Evolutionary conservation across 148 eudicot genomes (phyloP).

Genomic region (Agrostemma githago): DNA sequence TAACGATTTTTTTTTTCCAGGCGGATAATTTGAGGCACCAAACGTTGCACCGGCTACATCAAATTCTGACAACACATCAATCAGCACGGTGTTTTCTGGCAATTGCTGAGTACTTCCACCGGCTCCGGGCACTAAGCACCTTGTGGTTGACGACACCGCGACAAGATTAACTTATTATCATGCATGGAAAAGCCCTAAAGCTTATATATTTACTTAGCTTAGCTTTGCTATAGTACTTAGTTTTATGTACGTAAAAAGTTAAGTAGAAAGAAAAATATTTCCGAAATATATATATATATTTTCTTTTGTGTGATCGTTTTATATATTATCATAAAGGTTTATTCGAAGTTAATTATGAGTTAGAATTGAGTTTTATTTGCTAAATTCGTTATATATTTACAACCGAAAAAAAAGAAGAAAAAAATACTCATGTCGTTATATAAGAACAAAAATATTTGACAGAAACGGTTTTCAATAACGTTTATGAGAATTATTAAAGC

Average conservation of each 20-base stretch:
- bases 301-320: neutral
- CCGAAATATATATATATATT: neutral
- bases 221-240: neutral
- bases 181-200: neutral
- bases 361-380: neutral
- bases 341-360: neutral
- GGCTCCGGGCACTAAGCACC: conserved; percentile 92
- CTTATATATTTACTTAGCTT: neutral
- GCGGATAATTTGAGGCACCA: conserved; percentile 83
- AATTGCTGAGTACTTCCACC: conserved; percentile 84
- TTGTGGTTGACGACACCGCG: conserved; percentile 85
- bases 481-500: no score
- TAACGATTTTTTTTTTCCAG: conserved; percentile 32
- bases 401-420: no score
- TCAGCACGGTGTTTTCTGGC: conserved; percentile 85
- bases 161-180: conserved; percentile 41
- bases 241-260: neutral
- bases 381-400: no score
- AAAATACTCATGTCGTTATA: no score
- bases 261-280: neutral
- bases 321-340: neutral
- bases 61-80: conserved; percentile 68
- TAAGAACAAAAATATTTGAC: no score
- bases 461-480: no score
- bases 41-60: conserved; percentile 64